Base-by-base conservation (phyloP, 176 grass and related monocot genomes). In the Juncus effusus region DNA sequence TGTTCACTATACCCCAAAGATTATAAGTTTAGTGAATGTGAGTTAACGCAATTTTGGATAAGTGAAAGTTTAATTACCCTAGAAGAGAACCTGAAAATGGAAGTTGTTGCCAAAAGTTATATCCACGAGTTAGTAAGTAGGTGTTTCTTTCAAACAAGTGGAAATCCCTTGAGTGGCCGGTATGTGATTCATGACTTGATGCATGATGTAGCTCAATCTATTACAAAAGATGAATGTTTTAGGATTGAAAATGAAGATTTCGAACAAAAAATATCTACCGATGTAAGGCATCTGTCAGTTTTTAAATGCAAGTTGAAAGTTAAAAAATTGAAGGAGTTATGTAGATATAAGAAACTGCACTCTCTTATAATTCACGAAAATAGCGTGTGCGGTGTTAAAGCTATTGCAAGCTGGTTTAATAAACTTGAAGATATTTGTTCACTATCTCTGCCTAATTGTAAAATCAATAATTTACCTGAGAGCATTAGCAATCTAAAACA, bases 141-240 rank as follows among this genome's bases (percentile, higher is more conserved):
- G 5, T 60, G 59, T 2, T 82, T 82, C 2, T 1, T 45, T 9
- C 6, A 50, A 0, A 54, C 1, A 10, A 28, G 0, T 13, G 3
- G 0, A n/a, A 40, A 9, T 1, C 3, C 3, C 5, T 2, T 1
- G 19, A 28, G 1, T 28, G 3, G 4, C 57, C 0, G 0, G n/a
- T 86, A 70, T 56, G 13, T 77, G 37, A 78, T 86, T 0, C 66
- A 82, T 79, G 84, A 78, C 36, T 50, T 82, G 70, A 51, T 86
- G 3, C 79, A 82, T 57, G 84, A 86, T 13, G 51, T 82, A 50
- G 45, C 61, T 4, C 78, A 64, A 5, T 58, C 16, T 12, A 76
- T 86, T 5, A 78, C 70, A 38, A 44, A 65, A 2, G 11, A 44
- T 3, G 79, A 86, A 0, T 68, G 56, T 15, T 70, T 66, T 53